Evolutionary conservation across 495 filamentous ascomycete genomes (phyloP), one percentile per base, ranked within the genome.

Genomic region (Hypoxylon rickii): DNA sequence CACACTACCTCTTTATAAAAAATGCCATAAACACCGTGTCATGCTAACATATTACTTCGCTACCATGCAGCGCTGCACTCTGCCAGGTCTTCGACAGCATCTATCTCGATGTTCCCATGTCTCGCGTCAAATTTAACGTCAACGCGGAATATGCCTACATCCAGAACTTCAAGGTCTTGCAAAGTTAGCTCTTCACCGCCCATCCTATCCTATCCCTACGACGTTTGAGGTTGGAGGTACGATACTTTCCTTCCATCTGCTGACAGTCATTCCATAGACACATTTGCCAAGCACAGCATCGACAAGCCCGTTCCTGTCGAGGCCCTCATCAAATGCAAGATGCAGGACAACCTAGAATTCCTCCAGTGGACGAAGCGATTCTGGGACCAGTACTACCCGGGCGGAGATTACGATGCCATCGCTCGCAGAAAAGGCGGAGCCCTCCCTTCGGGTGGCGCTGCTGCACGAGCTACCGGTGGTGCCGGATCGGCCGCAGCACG

Each of bases 291-390:
- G 61, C 93, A 97, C 75, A 71, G 80, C 29, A 83, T 98, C 71
- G 90, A 97, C 47, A 90, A 89, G 62, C 85, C 86, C 18, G 84
- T 97, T 55, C 92, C 91, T 60, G 88, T 97, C 63, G 86, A 96
- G 71, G 76, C 82, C 60, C 86, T 98, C 49, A 81, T 91, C 58
- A 97, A 97, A 74, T 98, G 94, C 81, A 96, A 95, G 77, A 97
- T 98, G 90, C 94, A 98, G 76, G 94, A 98, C 71, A 98, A 98
- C 77, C 90, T 98, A 55, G 95, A 97, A 68, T 98, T 97, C 73
- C 83, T 98, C 26, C 94, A 98, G 77, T 98, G 90, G 89, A 86
- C 83, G 45, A 97, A 97, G 83, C 77, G 80, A 58, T 96, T 90
- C 76, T 98, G 94, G 94, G 95, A 98, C 68, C 92, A 96, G 68